These are phyloP conservation scores for Komagataella pastoris DNA, from an alignment of 805 yeast genomes.

Conservation along the genomic window DNA sequence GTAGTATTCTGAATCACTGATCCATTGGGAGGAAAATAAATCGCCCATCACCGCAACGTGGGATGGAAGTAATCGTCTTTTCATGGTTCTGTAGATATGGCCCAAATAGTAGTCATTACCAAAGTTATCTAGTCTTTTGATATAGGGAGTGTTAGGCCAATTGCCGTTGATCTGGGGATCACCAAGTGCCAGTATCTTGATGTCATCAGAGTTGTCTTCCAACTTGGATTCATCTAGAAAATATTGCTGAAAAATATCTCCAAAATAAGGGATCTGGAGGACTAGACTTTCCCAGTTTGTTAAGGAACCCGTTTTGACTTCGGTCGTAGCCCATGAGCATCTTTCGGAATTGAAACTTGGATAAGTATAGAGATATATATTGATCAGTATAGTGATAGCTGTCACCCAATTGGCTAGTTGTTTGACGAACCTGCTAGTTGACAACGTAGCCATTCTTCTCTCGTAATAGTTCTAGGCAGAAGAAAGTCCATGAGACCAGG, in stretches of 20 bases:
- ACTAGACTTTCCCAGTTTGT: constrained; percentile 10
- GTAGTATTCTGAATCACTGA: constrained; percentile 72
- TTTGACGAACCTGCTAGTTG: background rate
- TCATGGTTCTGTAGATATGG: constrained; percentile 64
- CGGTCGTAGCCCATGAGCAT: constrained; percentile 47
- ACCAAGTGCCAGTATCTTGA: constrained; percentile 73
- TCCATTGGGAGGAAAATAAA: constrained; percentile 90
- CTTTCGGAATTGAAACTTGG: constrained; percentile 43
- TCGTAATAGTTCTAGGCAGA: background rate
- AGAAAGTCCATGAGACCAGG: background rate
- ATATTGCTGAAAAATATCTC: constrained; percentile 18
- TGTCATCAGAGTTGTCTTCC: constrained; percentile 19
- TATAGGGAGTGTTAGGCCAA: constrained; percentile 55
- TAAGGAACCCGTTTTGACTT: constrained; percentile 6
- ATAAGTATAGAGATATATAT: constrained; percentile 60
- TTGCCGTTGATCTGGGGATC: constrained; percentile 96
- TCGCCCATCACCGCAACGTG: constrained; percentile 91
- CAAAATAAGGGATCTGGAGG: constrained; percentile 16
- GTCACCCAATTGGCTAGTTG: background rate
- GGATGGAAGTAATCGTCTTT: constrained; percentile 49
- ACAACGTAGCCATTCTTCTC: background rate
- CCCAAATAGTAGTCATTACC: constrained; percentile 89
- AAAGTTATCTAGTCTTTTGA: constrained; percentile 66
- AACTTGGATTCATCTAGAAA: constrained; percentile 12
- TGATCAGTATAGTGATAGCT: constrained; percentile 15